Evolutionary conservation across 495 filamentous ascomycete genomes (phyloP).

Genomic region (Antarctomyces pellizariae): DNA sequence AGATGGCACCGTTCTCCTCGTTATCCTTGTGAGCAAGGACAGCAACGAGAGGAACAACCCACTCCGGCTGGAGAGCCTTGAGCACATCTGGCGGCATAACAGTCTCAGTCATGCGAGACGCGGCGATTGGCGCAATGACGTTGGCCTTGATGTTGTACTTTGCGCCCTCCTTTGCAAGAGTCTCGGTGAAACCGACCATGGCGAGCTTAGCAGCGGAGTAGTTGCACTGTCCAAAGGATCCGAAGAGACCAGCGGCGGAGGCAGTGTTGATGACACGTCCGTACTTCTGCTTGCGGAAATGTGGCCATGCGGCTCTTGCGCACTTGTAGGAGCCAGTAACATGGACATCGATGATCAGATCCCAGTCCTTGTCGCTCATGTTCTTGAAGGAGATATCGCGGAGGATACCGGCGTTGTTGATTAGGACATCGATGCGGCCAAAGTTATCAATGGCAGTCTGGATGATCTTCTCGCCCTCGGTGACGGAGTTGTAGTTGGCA

Average conservation of each 20-base stretch:
- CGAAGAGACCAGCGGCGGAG: constrained; percentile 86
- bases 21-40: constrained; percentile 75
- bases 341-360: constrained; percentile 80
- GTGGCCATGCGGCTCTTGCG: constrained; percentile 84
- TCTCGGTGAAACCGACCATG: constrained; percentile 95
- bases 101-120: constrained; percentile 90
- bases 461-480: constrained; percentile 86
- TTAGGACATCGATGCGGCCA: constrained; percentile 79
- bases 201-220: constrained; percentile 94
- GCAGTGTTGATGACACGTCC: constrained; percentile 90
- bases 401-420: constrained; percentile 97
- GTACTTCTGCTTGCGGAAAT: constrained; percentile 97
- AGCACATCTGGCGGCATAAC: constrained; percentile 92
- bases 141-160: constrained; percentile 98
- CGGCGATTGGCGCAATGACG: constrained; percentile 89
- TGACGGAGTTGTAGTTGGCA: constrained; percentile 95
- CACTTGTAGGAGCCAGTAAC: constrained; percentile 95
- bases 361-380: constrained; percentile 95
- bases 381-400: constrained; percentile 97
- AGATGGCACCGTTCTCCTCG: constrained; percentile 68
- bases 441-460: constrained; percentile 84
- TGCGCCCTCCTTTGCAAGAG: constrained; percentile 84
- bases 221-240: constrained; percentile 88
- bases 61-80: constrained; percentile 75
- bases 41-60: constrained; percentile 88